Evolutionary conservation across 352 stramenopile species (phyloP), one percentile per base, ranked within the genome.

Genomic region (Globisporangium lucens): DNA sequence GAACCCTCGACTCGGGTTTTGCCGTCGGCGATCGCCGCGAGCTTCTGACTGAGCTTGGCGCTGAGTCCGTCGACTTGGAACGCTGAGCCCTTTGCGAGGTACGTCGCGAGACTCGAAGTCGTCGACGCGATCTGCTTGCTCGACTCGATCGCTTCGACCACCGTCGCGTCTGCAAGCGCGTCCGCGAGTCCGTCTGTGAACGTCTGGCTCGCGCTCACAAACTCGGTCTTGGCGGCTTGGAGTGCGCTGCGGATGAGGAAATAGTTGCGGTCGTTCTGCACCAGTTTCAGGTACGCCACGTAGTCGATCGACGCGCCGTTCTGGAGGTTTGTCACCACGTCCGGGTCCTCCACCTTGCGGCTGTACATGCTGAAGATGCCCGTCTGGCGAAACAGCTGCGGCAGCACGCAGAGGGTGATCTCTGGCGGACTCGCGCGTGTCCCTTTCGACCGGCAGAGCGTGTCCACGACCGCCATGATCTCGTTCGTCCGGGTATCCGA

Each of bases 221-320:
- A 57, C 52, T 57, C 52, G 52, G 52, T 57, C 52, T 57, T 57
- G 24, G 52, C 52, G 52, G 24, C 13, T 22, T 57, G 52, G 12
- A 57, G 13, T 1, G 22, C 13, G 5, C 13, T 57, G 13, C 52
- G 52, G 10, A 57, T 36, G 52, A 13, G 9, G 10, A 57, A 33
- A 57, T 36, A 17, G 24, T 57, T 57, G n/a, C 52, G 52, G 52
- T 57, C 24, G 24, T 9, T 22, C 52, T 57, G 52, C 12, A 36
- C 52, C 2, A 36, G 52, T 12, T 57, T 36, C 5, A 57, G 24
- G 13, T 36, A 57, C 15, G 15, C 24, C 52, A 24, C 52, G 15
- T 57, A 35, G 52, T 36, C 30, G 52, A 57, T 33, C 3, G 27
- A 35, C 24, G 52, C 24, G 52, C 52, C 52, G 12, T 30, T 36